Evolutionary conservation across 2,329 filamentous ascomycete species (phyloP), one percentile per base, ranked within the genome.

Genomic region (Pseudocercospora ulei): DNA sequence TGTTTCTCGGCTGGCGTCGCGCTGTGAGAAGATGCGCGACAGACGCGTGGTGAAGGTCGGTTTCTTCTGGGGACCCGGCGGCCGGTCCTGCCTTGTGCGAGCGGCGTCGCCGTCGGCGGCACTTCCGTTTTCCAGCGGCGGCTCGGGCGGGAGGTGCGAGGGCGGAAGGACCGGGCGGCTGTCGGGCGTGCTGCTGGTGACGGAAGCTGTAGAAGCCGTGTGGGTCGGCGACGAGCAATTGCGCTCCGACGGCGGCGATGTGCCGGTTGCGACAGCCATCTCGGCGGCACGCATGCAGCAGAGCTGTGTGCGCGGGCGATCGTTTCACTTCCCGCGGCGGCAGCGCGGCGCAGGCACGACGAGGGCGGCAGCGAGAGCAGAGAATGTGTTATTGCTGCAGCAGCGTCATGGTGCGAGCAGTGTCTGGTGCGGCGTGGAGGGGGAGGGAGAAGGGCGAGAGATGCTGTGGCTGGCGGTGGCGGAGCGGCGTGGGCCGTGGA

Each of bases 1-100:
- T 16, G 39, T 50, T 11, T 33, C 30, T 7, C 30, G 9, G 38
- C 49, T 55, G 22, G 48, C 28, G 38, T 60, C 62, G 26, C 56
- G 56, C 18, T 58, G 52, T 22, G 61, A 62, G 49, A 65, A 65
- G 61, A 65, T 65, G 46, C 63, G 59, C 44, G 55, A 60, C 18
- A 65, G 46, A 9, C 63, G 60, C 28, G 57, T 53, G 23, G 56
- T 60, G 49, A 64, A 56, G 19, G 56, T 62, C 3, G 60, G 56
- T 41, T 59, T 62, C 50, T 63, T 65, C 25, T 53, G 55, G 4
- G 51, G 35, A 38, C 47, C 36, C 47, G 51, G 39, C 41, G 52
- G 39, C 8, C 39, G 50, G 34, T 47, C 48, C 38, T 38, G 41
- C 39, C 47, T 47, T 8, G 20, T 19, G 24, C 8, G n/a, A 11